These are phyloP conservation scores for Ceratocystiopsis sp. DNA, from an alignment of 2,329 filamentous ascomycete species.

Conservation along the genomic window DNA sequence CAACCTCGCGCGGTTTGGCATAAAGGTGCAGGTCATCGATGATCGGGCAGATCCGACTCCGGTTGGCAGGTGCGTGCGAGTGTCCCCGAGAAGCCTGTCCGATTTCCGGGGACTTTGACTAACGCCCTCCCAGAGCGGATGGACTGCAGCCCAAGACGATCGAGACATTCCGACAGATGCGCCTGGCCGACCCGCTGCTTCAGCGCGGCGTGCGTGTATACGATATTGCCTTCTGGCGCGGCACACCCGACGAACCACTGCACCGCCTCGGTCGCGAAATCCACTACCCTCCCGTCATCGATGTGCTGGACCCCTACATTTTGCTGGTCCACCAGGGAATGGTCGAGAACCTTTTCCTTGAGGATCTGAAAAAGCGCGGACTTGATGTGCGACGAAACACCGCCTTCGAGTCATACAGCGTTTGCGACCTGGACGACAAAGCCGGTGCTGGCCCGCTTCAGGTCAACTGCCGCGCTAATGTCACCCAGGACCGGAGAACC, in stretches of 20 bases:
- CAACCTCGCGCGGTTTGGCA: constrained; percentile 38
- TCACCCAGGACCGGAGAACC: constrained; percentile 25
- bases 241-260: constrained; percentile 34
- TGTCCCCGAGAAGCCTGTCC: too few relatives aligned
- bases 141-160: constrained; percentile 64
- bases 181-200: constrained; percentile 47
- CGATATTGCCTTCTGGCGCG: constrained; percentile 59
- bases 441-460: constrained; percentile 23
- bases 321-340: constrained; percentile 54
- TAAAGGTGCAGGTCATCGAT: constrained; percentile 39
- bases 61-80: constrained; percentile 15
- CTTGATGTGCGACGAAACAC: constrained; percentile 46
- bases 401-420: constrained; percentile 39
- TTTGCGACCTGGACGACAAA: constrained; percentile 21
- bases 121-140: constrained; percentile 29
- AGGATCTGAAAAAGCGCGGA: constrained; percentile 48
- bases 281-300: constrained; percentile 38
- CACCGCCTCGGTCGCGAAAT: constrained; percentile 22
- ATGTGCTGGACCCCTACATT: constrained; percentile 33
- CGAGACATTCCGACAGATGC: constrained; percentile 57
- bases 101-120: too few relatives aligned
- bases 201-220: constrained; percentile 51
- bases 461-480: constrained; percentile 31
- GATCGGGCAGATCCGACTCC: constrained; percentile 38
- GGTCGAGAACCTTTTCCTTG: constrained; percentile 52